A percentile compares a stretch with the other conserved stretches of the same genome.
phyloP scores from a whole-genome alignment of 2,329 filamentous ascomycete species.

The Colletotrichum chlorophyti region DNA sequence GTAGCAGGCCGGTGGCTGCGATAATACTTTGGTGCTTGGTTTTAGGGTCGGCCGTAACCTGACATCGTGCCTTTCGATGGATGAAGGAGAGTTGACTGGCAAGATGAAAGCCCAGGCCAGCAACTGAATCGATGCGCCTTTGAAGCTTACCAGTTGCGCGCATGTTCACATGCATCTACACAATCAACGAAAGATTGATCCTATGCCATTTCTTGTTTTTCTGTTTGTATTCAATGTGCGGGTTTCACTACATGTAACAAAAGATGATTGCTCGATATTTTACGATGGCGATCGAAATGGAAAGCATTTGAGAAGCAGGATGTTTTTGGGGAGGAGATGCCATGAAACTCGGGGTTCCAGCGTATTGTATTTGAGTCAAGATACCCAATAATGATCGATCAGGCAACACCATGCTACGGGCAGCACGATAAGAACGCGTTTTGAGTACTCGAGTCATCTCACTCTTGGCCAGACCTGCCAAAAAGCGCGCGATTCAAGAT shows the following conservation, averaged over 20 bases:
- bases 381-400: background rate
- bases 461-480: too few relatives aligned
- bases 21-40: conserved; percentile 7
- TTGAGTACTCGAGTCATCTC: background rate
- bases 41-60: conserved; percentile 11
- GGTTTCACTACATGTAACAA: background rate
- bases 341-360: background rate
- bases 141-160: background rate
- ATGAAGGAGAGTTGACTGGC: background rate
- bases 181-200: conserved; percentile 14
- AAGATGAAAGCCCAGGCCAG: background rate
- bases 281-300: background rate
- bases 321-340: background rate
- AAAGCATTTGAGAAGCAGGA: background rate
- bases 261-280: background rate
- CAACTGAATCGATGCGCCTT: background rate
- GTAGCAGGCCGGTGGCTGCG: background rate
- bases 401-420: too few relatives aligned
- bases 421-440: background rate
- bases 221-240: background rate
- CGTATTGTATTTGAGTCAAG: conserved; percentile 3
- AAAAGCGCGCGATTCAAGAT: background rate
- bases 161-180: background rate
- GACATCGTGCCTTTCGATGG: conserved; percentile 2
- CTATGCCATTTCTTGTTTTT: background rate